These are phyloP conservation scores for Thermomucor indicae-seudaticae DNA, from an alignment of 371 early-diverging fungal species.

Conservation along the genomic window DNA sequence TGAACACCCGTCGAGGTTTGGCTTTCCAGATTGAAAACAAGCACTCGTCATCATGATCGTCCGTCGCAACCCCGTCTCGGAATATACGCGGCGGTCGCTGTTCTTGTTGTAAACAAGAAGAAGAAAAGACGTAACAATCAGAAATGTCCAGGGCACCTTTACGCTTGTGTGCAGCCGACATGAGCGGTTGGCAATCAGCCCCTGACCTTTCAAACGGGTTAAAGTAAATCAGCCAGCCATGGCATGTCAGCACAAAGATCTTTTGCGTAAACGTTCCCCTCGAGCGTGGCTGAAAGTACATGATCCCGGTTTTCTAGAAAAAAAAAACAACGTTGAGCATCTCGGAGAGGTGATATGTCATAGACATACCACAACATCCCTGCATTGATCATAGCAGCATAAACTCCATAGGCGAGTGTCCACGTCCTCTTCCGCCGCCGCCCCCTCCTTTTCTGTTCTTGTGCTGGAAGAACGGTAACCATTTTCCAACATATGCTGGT, in stretches of 20 bases:
- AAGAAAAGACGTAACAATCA: constrained; percentile 53
- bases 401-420: constrained; percentile 56
- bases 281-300: constrained; percentile 48
- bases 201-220: constrained; percentile 36
- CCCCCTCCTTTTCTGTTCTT: constrained; percentile 18
- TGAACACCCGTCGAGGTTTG: constrained; percentile 31
- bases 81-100: constrained; percentile 42
- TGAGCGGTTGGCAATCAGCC: constrained; percentile 19
- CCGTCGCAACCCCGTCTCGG: constrained; percentile 41
- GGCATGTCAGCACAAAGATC: constrained; percentile 43
- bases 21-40: constrained; percentile 59
- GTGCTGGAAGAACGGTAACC: constrained; percentile 21
- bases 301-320: constrained; percentile 50
- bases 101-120: constrained; percentile 1
- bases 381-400: constrained; percentile 42
- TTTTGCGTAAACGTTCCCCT: constrained; percentile 50
- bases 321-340: neutral
- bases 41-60: constrained; percentile 47
- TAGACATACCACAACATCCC: constrained; percentile 31
- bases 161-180: constrained; percentile 27
- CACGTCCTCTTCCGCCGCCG: constrained; percentile 13
- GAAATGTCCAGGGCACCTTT: constrained; percentile 42
- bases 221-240: constrained; percentile 47
- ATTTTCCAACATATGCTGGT: constrained; percentile 6
- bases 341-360: neutral